phyloP scores from a whole-genome alignment of 345 rosid species.

The Fremontodendron californicum region DNA sequence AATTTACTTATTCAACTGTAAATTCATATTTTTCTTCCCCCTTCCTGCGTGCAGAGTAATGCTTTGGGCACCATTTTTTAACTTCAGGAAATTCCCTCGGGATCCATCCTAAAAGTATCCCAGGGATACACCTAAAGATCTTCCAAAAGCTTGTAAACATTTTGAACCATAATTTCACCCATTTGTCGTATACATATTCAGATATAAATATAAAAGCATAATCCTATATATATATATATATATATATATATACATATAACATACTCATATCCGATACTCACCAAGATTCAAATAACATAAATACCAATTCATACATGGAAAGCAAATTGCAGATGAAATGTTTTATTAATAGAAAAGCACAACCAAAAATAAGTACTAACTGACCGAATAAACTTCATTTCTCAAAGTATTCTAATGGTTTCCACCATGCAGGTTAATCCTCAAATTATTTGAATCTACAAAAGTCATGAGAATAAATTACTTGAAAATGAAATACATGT shows the following conservation, averaged over 20 bases:
- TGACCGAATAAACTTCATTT: not conserved
- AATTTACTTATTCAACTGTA: not conserved
- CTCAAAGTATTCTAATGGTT: not conserved
- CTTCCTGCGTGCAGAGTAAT: constrained; percentile 37
- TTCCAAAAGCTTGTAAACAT: not conserved
- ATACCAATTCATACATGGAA: too few species aligned
- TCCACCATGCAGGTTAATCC: not conserved
- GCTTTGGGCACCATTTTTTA: constrained; percentile 85
- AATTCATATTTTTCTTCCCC: not conserved
- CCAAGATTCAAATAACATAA: too few species aligned
- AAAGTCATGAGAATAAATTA: constrained; percentile 2
- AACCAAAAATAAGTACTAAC: not conserved
- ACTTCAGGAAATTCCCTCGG: constrained; percentile 82
- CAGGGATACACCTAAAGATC: constrained; percentile 9
- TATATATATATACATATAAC: too few species aligned
- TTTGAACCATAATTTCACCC: not conserved
- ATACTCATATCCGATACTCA: too few species aligned
- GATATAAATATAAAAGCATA: too few species aligned
- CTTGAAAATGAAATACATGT: not conserved
- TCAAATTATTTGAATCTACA: constrained; percentile 1
- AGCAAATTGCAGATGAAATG: not conserved
- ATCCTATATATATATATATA: too few species aligned
- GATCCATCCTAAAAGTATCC: constrained; percentile 77
- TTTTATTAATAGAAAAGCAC: not conserved
- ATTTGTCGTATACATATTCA: too few species aligned